Evolutionary conservation across 2,329 filamentous ascomycete genomes (phyloP), one percentile per base, ranked within the genome.

Genomic region (Kalmusia sp.): DNA sequence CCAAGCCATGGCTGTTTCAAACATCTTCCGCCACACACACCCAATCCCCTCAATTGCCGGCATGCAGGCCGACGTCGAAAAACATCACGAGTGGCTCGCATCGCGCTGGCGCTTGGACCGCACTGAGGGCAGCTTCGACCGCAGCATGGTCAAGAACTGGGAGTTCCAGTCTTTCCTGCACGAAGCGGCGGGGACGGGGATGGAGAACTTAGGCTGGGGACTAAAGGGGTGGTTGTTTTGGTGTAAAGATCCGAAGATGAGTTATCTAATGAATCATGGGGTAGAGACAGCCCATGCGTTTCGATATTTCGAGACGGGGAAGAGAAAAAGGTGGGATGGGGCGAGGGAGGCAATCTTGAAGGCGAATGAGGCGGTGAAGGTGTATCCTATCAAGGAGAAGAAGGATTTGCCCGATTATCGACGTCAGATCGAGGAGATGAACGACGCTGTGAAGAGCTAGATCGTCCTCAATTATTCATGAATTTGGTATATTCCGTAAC

Each of bases 141-240:
- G 46, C 1, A 61, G 57, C 14, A 51, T 63, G 8, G 51, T 68
- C 8, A 58, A 59, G 15, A 58, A 59, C 4, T 57, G 61, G 34
- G 57, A 67, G 45, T 62, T 63, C 15, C 54, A 64, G 24, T 49
- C 49, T 4, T 76, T 71, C 69, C 37, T 73, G 22, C 65, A 75
- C 45, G 59, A 68, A 14, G 65, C 61, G 11, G 68, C 72, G 3
- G 73, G 73, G 6, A 63, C 64, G 19, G 66, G 66, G 4, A 55
- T 76, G 33, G 57, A 67, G 49, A 65, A 69, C 37, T 61, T 76
- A n/a, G 71, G 71, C 3, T 71, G 64, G 54, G 65, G 63, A 12
- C 52, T 48, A 48, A 55, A 62, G 30, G 71, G 64, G 6, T 76
- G 73, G 74, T 61, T 54, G 48, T 71, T 75, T 44, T 76, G 72